Conservation (phyloP, 2,329 filamentous ascomycete genomes). For the Dactylellina haptotyla region DNA sequence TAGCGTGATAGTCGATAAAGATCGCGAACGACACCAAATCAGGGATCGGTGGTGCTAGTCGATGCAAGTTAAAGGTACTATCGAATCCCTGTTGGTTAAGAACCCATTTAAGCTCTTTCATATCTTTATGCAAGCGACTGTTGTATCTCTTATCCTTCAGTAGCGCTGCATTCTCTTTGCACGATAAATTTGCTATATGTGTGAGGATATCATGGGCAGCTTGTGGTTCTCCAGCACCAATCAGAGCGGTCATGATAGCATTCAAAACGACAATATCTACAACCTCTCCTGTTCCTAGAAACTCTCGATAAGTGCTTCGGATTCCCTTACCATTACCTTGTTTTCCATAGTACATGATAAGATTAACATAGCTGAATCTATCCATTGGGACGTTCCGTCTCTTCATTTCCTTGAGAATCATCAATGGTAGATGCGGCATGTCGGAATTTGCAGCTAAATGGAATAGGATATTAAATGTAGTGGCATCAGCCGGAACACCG, state of each 20-base stretch:
- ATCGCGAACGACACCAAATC: conserved; percentile 65
- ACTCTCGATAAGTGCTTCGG: conserved; percentile 79
- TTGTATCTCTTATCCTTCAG: not conserved
- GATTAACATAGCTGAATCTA: conserved; percentile 80
- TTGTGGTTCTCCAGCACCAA: conserved; percentile 77
- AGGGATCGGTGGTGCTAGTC: conserved; percentile 37
- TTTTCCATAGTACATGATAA: conserved; percentile 86
- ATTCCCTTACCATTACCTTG: conserved; percentile 77
- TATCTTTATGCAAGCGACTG: conserved; percentile 38
- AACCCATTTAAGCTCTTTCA: conserved; percentile 56
- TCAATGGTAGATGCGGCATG: conserved; percentile 84
- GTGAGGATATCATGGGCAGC: conserved; percentile 83
- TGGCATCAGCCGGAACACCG: conserved; percentile 72
- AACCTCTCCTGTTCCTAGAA: conserved; percentile 85
- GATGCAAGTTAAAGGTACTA: conserved; percentile 42
- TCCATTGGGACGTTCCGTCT: conserved; percentile 74
- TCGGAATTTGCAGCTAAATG: conserved; percentile 86
- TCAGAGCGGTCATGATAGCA: conserved; percentile 80
- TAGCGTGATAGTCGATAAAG: conserved; percentile 78
- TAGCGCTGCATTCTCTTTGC: conserved; percentile 4
- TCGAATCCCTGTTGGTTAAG: conserved; percentile 54
- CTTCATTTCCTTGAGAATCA: conserved; percentile 83
- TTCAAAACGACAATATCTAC: conserved; percentile 89
- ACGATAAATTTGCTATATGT: conserved; percentile 74
- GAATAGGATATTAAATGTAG: conserved; percentile 95